A percentile compares a stretch with the other conserved stretches of the same genome.
These are phyloP conservation scores for Claviceps sp. DNA, from an alignment of 2,329 filamentous ascomycete genomes.

Conservation along the genomic window DNA sequence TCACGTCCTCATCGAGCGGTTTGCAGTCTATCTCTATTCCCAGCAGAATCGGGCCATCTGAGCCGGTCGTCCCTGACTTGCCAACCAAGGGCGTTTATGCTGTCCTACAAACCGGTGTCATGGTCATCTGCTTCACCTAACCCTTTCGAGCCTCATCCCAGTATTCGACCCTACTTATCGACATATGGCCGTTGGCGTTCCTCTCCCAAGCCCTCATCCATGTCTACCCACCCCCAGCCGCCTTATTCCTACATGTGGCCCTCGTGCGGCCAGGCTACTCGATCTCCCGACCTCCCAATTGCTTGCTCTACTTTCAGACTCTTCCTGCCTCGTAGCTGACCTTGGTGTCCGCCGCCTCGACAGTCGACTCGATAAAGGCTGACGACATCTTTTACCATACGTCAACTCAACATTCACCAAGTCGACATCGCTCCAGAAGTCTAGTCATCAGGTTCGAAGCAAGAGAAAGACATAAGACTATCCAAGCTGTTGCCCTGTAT, in stretches of 20 bases:
- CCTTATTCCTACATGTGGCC: not conserved
- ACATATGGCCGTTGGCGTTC: not conserved
- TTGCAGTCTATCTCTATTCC: no score
- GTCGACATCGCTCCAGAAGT: not conserved
- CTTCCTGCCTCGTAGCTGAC: not conserved
- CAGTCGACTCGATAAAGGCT: not conserved
- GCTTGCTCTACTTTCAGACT: not conserved
- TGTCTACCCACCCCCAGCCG: not conserved
- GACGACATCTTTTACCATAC: not conserved
- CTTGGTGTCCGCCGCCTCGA: not conserved
- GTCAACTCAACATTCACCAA: not conserved
- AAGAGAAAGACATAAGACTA: no score
- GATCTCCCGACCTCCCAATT: not conserved
- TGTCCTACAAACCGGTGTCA: no score
- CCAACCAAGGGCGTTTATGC: no score
- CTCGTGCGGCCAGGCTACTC: not conserved
- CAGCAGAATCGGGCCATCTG: no score
- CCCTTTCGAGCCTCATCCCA: not conserved
- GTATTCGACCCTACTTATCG: not conserved
- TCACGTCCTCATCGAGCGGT: no score
- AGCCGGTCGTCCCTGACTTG: not conserved
- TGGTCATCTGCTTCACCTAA: no score
- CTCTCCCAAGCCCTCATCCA: not conserved
- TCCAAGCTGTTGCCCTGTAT: not conserved
- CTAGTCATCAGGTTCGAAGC: not conserved